Evolutionary conservation across 306 rosid genomes (phyloP), one percentile per base, ranked within the genome.

Genomic region (Macrotyloma uniflorum): DNA sequence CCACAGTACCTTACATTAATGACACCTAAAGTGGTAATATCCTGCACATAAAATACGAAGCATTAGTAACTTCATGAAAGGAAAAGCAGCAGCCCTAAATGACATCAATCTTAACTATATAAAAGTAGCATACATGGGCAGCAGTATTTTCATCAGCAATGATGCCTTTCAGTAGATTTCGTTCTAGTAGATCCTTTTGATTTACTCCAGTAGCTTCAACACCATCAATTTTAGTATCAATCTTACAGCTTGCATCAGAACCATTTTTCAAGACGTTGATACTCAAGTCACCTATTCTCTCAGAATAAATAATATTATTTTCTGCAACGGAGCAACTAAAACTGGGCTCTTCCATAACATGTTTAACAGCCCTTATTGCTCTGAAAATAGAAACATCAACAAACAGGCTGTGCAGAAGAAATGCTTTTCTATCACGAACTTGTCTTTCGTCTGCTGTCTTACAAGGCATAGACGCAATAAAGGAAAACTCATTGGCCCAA

Each of bases 61-160:
- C 42, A 68, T 70, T 59, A 15, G 55, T 85, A 71, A 75, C 61
- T 58, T 58, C 72, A 57, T 57, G 76, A 46, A 14, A 30, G 67
- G 26, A 3, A 50, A 87, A 81, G 65, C 84, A 69, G 58, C 43
- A 77, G 49, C 32, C 54, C 58, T 79, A 42, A 33, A 24, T 64
- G 36, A 51, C 74, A 69, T 62, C 76, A 72, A 18, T 78, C 15
- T 59, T 74, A 67, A 72, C 80, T 63, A 76, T 43, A 53, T 14
- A 79, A 82, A 77, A 81, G 26, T 35, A 72, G 78, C 98, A 79
- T 91, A 95, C 98, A 71, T 95, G 98, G 63, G 98, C 96, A 71
- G 97, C 98, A 38, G 98, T 95, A 84, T 92, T 95, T 87, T 95
- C 98, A 79, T 95, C 98, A 61, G 98, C 98, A 22, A 97, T 95